Conservation (phyloP, 306 rosid species). For the Cicer bijugum region DNA sequence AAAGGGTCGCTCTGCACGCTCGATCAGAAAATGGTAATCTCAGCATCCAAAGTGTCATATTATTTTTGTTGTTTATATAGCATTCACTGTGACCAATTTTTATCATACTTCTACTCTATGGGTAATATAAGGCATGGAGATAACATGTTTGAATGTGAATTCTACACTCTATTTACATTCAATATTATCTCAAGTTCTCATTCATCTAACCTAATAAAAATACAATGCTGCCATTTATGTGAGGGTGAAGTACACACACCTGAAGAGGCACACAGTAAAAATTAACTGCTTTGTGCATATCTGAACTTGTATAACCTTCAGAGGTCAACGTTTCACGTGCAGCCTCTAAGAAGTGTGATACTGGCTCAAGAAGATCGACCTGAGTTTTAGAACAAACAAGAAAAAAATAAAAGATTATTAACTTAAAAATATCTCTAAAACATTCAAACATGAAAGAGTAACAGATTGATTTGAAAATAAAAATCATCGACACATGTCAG, state of each 20-base stretch:
- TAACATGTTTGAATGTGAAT: constrained; percentile 19
- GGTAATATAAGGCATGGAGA: constrained; percentile 13
- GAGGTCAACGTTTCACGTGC: constrained; percentile 76
- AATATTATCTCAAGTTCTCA: constrained; percentile 1
- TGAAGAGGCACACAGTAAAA: constrained; percentile 90
- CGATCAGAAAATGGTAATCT: constrained; percentile 12
- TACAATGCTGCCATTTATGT: constrained; percentile 9
- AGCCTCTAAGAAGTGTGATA: constrained; percentile 83
- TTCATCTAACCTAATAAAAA: constrained; percentile 19
- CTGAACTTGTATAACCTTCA: constrained; percentile 58
- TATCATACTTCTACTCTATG: constrained; percentile 13
- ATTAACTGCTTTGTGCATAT: constrained; percentile 70
- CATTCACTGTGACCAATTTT: constrained; percentile 16
- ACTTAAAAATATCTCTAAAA: constrained; percentile 34
- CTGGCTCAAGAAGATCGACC: constrained; percentile 99
- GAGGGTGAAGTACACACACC: constrained; percentile 56
- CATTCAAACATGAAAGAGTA: constrained; percentile 20
- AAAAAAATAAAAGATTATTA: constrained; percentile 25
- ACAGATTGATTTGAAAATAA: constrained; percentile 2
- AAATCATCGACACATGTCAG: neutral
- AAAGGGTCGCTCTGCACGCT: neutral
- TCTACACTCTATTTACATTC: constrained; percentile 21
- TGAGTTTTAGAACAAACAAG: constrained; percentile 42
- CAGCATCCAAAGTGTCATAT: neutral
- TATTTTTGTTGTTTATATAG: neutral